phyloP scores from a whole-genome alignment of 768 basidiomycete species.

The Phylloporus rhodoxanthus region DNA sequence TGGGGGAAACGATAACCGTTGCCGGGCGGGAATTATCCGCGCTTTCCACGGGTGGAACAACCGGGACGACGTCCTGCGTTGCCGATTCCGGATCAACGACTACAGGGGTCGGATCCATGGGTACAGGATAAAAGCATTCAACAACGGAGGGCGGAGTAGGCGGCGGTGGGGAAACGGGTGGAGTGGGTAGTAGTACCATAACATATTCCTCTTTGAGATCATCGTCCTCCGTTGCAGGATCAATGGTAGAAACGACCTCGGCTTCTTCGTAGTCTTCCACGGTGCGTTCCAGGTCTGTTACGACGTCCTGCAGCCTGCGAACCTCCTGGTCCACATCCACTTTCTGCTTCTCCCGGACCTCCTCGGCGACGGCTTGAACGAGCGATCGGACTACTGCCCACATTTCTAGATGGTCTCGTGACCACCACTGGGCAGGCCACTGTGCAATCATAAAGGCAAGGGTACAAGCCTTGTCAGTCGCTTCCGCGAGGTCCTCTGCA shows the following conservation, averaged over 20 bases:
- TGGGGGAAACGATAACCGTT: conserved; percentile 22
- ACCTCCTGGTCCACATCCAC: conserved; percentile 43
- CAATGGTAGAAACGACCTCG: conserved; percentile 21
- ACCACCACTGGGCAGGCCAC: conserved; percentile 70
- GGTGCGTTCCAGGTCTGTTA: conserved; percentile 45
- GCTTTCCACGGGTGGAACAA: background rate
- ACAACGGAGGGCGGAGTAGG: conserved; percentile 14
- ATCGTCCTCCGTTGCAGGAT: conserved; percentile 14
- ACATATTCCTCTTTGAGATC: conserved; percentile 9
- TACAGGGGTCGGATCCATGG: background rate
- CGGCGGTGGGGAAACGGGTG: conserved; percentile 19
- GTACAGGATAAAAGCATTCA: conserved; percentile 10
- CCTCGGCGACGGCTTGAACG: conserved; percentile 57
- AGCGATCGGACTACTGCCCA: conserved; percentile 53
- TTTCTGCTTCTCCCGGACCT: conserved; percentile 48
- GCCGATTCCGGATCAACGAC: background rate
- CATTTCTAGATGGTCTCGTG: conserved; percentile 57
- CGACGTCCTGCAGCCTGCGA: conserved; percentile 42
- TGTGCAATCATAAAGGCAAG: conserved; percentile 49
- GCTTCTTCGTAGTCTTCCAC: conserved; percentile 37
- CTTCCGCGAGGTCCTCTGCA: conserved; percentile 33
- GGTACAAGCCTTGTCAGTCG: conserved; percentile 34
- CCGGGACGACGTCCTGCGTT: conserved; percentile 6
- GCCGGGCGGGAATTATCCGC: conserved; percentile 6
- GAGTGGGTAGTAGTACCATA: conserved; percentile 17